Percentiles rank a stretch among this genome's conserved stretches.
phyloP scores from a whole-genome alignment of 371 early-diverging fungal species.

The Circinella minor region DNA sequence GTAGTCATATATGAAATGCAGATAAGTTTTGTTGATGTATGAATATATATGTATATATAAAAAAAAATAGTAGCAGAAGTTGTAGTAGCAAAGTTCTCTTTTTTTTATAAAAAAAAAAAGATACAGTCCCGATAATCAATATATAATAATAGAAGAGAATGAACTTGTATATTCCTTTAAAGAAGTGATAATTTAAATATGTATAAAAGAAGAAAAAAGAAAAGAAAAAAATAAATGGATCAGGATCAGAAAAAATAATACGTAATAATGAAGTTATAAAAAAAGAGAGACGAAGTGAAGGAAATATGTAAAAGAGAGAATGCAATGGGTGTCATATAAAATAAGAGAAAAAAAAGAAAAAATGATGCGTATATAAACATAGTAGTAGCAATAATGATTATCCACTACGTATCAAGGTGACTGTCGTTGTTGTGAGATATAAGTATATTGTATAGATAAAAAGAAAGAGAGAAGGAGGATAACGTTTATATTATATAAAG shows the following conservation, averaged over 20 bases:
- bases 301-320: constrained; percentile 21
- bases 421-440: too few relatives aligned
- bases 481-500: neutral
- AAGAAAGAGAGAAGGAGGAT: neutral
- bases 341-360: neutral
- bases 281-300: neutral
- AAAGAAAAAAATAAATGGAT: neutral
- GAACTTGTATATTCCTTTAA: neutral
- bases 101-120: neutral
- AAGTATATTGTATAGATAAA: too few relatives aligned
- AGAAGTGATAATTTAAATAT: neutral
- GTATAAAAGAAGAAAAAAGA: neutral
- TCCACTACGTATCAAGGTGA: neutral
- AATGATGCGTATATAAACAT: neutral
- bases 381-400: too few relatives aligned
- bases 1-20: constrained; percentile 8
- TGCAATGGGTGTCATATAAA: constrained; percentile 25
- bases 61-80: neutral
- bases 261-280: neutral
- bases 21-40: neutral
- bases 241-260: neutral
- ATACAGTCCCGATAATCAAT: neutral
- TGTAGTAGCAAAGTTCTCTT: too few relatives aligned
- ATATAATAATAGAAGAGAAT: neutral
- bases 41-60: neutral